These are phyloP conservation scores for Aplosporella prunicola DNA, from an alignment of 2,329 filamentous ascomycete species.

Conservation along the genomic window DNA sequence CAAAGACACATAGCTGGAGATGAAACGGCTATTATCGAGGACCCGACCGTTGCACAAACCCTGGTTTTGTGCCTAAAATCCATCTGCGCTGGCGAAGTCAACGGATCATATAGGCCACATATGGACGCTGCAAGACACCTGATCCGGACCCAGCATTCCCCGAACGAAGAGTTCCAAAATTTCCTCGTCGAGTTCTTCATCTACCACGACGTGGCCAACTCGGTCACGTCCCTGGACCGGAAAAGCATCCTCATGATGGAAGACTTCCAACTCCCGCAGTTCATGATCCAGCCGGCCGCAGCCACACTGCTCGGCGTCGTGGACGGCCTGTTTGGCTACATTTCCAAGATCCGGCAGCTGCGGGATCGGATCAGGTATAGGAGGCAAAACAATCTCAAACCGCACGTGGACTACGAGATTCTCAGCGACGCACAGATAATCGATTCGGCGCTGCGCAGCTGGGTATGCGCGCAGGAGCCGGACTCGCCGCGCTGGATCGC, in stretches of 20 bases:
- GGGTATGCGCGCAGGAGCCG: constrained; percentile 53
- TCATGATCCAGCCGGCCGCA: constrained; percentile 46
- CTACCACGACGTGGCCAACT: constrained; percentile 60
- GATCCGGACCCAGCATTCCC: constrained; percentile 51
- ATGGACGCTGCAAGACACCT: constrained; percentile 66
- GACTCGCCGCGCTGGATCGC: constrained; percentile 46
- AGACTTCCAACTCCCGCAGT: constrained; percentile 45
- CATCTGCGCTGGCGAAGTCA: constrained; percentile 48
- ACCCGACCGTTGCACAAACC: constrained; percentile 53
- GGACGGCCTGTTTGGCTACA: constrained; percentile 69
- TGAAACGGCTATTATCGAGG: constrained; percentile 38
- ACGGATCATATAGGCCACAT: constrained; percentile 69
- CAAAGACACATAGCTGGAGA: constrained; percentile 24
- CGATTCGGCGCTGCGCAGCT: constrained; percentile 62
- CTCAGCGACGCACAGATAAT: constrained; percentile 67
- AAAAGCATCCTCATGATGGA: constrained; percentile 44
- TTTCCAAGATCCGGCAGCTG: constrained; percentile 69
- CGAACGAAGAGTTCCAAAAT: constrained; percentile 61
- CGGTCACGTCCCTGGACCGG: constrained; percentile 47
- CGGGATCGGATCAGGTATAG: constrained; percentile 64
- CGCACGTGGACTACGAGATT: constrained; percentile 62
- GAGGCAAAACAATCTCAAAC: constrained; percentile 52
- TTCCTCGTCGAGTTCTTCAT: constrained; percentile 71
- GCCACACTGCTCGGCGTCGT: constrained; percentile 66
- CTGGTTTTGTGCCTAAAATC: constrained; percentile 52